Evolutionary conservation across 2,329 filamentous ascomycete genomes (phyloP), one percentile per base, ranked within the genome.

Genomic region (Pseudovirgaria hyperparasitica): DNA sequence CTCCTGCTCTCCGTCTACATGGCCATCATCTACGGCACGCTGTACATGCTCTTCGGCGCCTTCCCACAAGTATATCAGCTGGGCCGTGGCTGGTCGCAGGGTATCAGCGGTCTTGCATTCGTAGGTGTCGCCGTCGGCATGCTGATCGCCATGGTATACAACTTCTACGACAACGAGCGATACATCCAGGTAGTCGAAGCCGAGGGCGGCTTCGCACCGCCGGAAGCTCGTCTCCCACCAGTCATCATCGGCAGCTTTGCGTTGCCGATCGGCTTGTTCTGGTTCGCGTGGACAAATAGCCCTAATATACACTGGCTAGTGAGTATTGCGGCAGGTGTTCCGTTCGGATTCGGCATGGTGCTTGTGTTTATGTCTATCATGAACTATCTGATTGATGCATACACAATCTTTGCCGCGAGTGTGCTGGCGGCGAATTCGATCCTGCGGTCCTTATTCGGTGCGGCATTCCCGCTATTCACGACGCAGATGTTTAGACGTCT

Each of bases 401-500:
- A 82, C 49, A 75, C 76, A 27, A 77, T 86, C 40, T 87, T 76
- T 36, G 80, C 82, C 1, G 80, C 80, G 1, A 81, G 74, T 0
- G 78, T 76, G 0, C 59, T 86, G 6, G 80, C 81, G 3, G 78
- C 77, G 25, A 82, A 86, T 54, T 80, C 81, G 1, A 78, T 92
- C 44, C 57, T 92, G 19, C 75, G 84, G 39, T 86, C 79, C 0
- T 60, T 85, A 6, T 78, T 76, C 35, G 82, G 80, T 36, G 80
- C 81, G 2, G 74, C 67, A 1, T 90, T 92, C 60, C 82, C 82
- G 1, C 65, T 90, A 2, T 90, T 90, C 48, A 72, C 78, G 1
- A 66, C 62, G 2, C 74, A 82, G 42, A 82, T 65, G 60, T 65
- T 30, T 16, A 38, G 24, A 21, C 17, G 5, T 6, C 14, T 3